Conservation (phyloP, 352 stramenopile species). For the Lagenidium giganteum region DNA sequence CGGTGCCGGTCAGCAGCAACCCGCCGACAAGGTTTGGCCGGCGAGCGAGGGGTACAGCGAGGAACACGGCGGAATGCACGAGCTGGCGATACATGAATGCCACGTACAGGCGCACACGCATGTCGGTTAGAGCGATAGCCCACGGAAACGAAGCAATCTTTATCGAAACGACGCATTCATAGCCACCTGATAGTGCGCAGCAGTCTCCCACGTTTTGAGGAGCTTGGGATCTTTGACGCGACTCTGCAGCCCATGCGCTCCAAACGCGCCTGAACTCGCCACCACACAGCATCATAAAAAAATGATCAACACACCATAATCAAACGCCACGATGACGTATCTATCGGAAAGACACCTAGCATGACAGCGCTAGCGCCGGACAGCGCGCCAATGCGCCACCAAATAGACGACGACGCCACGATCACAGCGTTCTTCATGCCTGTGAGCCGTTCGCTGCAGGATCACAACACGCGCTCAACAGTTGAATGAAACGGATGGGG, state of each 20-base stretch:
- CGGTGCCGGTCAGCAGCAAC: conserved; percentile 49
- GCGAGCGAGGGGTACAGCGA: conserved; percentile 57
- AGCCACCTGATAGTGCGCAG: conserved; percentile 77
- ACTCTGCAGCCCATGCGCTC: conserved; percentile 63
- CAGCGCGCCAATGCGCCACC: conserved; percentile 75
- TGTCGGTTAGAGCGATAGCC: conserved; percentile 1
- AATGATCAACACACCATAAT: not conserved
- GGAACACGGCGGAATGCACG: conserved; percentile 68
- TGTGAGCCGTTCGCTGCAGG: too few relatives aligned
- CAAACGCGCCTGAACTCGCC: conserved; percentile 56
- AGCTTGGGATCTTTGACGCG: conserved; percentile 69
- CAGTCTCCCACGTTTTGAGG: conserved; percentile 84
- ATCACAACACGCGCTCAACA: too few relatives aligned
- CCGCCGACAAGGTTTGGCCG: conserved; percentile 50
- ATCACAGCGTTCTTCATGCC: conserved; percentile 61
- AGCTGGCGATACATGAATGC: conserved; percentile 20
- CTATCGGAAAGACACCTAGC: conserved; percentile 14
- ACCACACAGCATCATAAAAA: not conserved
- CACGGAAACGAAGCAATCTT: too few relatives aligned
- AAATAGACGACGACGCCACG: conserved; percentile 52
- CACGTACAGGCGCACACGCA: not conserved
- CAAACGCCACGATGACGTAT: not conserved
- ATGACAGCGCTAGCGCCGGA: conserved; percentile 53
- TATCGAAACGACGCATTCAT: too few relatives aligned
- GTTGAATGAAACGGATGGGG: too few relatives aligned